Evolutionary conservation across 306 rosid species (phyloP), one percentile per base, ranked within the genome.

Genomic region (Dalbergia cultrata): DNA sequence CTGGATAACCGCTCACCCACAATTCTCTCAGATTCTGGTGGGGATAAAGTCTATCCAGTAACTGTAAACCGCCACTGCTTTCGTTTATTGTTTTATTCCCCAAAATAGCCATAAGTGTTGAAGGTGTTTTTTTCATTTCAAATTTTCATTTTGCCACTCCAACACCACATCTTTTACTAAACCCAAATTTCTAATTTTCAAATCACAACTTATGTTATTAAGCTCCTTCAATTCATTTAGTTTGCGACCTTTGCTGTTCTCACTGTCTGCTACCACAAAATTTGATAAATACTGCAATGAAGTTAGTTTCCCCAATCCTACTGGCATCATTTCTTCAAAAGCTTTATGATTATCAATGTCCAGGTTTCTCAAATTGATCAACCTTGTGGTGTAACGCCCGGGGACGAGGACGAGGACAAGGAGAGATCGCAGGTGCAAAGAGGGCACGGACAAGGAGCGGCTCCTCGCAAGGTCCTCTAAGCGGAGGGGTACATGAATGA

Each of bases 11-110:
- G n/a, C n/a, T n/a, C 35, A 64, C 18, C 0, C 0, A 0, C 2
- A 76, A 13, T 10, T 3, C 0, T 62, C 56, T 82, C 12, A 77
- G 13, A 77, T 63, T 82, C 45, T 43, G 41, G 9, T n/a, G 74
- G n/a, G n/a, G n/a, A n/a, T n/a, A n/a, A n/a, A n/a, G n/a, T n/a
- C n/a, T n/a, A n/a, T n/a, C n/a, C n/a, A n/a, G n/a, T n/a, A n/a
- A n/a, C n/a, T n/a, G n/a, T n/a, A n/a, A n/a, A n/a, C n/a, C n/a
- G n/a, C n/a, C 62, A 57, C 62, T 57, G 26, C 9, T 57, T 57
- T 17, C 8, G 33, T 57, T 43, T 34, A 3, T 34, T 1, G 1
- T 5, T 34, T 34, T 5, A 4, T 9, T 4, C 10, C 47, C 47
- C 7, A 43, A 0, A 0, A 6, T 2, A 43, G 7, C 0, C 7